Evolutionary conservation across 1,284 basidiomycete genomes (phyloP), one percentile per base, ranked within the genome.

Genomic region (Phlebopus sp.): DNA sequence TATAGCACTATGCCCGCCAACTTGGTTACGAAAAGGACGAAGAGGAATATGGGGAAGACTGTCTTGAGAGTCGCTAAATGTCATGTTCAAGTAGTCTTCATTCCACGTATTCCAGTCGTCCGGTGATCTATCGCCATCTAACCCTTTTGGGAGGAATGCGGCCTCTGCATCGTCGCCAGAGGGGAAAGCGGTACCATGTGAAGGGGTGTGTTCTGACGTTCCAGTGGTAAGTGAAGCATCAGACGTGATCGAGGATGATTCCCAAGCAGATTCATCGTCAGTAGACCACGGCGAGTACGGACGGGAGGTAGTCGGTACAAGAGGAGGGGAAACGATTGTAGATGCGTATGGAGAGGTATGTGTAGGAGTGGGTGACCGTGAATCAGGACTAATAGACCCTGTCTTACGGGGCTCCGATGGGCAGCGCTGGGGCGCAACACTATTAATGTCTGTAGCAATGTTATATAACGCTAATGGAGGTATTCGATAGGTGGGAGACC

Each of bases 1-100:
- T 61, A 99, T 97, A 52, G 92, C 89, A 58, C 83, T 92, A 68
- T 99, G 96, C 1, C 96, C 96, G 36, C 96, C 96, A 19, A 99
- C 96, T 69, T 98, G 95, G 63, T 99, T 97, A 47, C 92, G 85
- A 70, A 97, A 99, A 2, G 97, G 97, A 49, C 91, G 86, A 5
- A 99, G 75, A 31, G 96, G 96, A 38, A 99, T 94, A 46, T 93
- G 91, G n/a, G 91, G 90, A 40, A 90, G 69, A 50, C 75, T 74
- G 47, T 81, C 79, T 48, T 80, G 75, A 11, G 77, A 72, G 30
- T 69, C 55, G 39, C 74, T 71, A 25, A 77, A 65, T 48, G 73
- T 62, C 52, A 75, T 57, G 45, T 72, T 66, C 27, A 74, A 59
- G 29, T 71, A 66, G 40, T 70, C 70, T 21, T 73, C 71, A 39